These are phyloP conservation scores for Raffaelea arxii DNA, from an alignment of 2,329 filamentous ascomycete species.

Conservation along the genomic window DNA sequence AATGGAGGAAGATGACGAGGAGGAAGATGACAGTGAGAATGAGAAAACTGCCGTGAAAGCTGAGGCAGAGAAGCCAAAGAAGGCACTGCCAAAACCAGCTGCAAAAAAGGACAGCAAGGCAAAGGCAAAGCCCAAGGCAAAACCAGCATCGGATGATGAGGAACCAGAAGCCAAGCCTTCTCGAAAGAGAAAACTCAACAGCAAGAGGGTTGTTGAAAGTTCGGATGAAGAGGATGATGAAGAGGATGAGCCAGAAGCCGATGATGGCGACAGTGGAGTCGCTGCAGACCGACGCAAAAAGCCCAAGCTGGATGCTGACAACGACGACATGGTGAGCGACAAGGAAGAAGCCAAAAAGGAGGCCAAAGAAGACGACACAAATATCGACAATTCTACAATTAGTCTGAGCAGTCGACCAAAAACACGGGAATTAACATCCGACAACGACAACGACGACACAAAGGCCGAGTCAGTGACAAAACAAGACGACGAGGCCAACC, in stretches of 20 bases:
- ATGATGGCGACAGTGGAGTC: too few species aligned
- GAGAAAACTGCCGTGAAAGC: constrained; percentile 8
- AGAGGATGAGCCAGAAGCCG: too few species aligned
- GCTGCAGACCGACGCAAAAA: too few species aligned
- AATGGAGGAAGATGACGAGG: neutral
- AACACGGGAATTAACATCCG: too few species aligned
- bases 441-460: constrained; percentile 9
- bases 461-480: neutral
- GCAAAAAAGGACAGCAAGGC: constrained; percentile 10
- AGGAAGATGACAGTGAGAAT: neutral
- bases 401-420: too few species aligned
- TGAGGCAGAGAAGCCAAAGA: constrained; percentile 5
- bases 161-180: neutral
- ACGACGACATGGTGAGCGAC: too few species aligned
- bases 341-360: too few species aligned
- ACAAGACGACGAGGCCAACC: constrained; percentile 4
- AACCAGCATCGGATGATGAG: neutral
- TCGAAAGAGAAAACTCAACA: neutral
- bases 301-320: too few species aligned
- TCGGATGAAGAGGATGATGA: too few species aligned
- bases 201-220: constrained; percentile 4
- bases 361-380: too few species aligned
- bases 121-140: constrained; percentile 1
- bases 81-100: constrained; percentile 13
- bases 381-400: too few species aligned